Evolutionary conservation across 2,329 filamentous ascomycete species (phyloP).

Genomic region (Ophiostoma montium): DNA sequence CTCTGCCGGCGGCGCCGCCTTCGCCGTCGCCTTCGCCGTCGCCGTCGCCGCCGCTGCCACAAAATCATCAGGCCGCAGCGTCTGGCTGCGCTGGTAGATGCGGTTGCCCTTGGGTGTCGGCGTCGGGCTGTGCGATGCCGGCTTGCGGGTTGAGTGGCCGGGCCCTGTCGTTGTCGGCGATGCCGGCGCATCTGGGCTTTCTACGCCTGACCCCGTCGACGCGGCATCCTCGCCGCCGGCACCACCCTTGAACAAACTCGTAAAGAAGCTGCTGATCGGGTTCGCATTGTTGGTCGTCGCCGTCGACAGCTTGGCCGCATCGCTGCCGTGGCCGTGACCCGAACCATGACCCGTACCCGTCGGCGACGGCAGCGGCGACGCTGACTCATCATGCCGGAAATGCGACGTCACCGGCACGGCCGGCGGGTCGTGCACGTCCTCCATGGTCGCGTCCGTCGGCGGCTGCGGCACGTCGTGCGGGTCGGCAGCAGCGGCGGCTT

Average conservation of each 20-base stretch:
- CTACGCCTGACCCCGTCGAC: not conserved
- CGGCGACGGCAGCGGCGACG: not conserved
- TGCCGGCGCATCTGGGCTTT: not conserved
- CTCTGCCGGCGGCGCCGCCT: too few species aligned
- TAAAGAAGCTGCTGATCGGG: slow-evolving; percentile 46
- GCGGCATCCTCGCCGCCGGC: not conserved
- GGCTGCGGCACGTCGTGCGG: slow-evolving; percentile 55
- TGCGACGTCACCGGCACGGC: slow-evolving; percentile 24
- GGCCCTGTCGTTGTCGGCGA: not conserved
- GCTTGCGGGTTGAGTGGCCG: not conserved
- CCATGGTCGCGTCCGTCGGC: slow-evolving; percentile 45
- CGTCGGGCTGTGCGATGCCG: not conserved
- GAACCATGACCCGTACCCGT: slow-evolving; percentile 1
- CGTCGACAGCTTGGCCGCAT: slow-evolving; percentile 18
- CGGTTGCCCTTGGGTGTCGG: slow-evolving; percentile 41
- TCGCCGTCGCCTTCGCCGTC: slow-evolving; percentile 16
- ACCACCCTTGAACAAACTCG: slow-evolving; percentile 39
- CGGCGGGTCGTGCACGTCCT: slow-evolving; percentile 48
- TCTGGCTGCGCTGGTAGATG: slow-evolving; percentile 69
- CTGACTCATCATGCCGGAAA: slow-evolving; percentile 17
- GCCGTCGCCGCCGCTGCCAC: slow-evolving; percentile 20
- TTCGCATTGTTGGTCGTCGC: slow-evolving; percentile 28
- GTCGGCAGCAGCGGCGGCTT: slow-evolving; percentile 11
- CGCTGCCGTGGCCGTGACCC: too few species aligned
- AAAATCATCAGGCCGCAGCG: slow-evolving; percentile 34